Percentiles rank a stretch among this genome's conserved stretches.
These are phyloP conservation scores for Leccinum imitatum DNA, from an alignment of 768 basidiomycete species.

Conservation along the genomic window DNA sequence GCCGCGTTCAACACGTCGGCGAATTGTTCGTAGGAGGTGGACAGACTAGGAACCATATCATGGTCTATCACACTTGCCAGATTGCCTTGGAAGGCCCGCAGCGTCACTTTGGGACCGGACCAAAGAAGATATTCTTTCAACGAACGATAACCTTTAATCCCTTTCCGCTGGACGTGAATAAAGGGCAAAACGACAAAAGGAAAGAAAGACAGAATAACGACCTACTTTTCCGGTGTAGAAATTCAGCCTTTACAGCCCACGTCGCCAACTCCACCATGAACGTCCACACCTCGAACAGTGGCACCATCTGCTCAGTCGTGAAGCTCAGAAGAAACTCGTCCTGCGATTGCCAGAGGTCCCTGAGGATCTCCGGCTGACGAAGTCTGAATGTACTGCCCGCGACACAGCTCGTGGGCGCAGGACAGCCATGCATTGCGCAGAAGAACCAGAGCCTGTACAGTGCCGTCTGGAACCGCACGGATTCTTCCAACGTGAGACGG, in stretches of 20 bases:
- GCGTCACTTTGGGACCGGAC: not conserved
- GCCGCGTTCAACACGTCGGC: not conserved
- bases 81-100: not conserved
- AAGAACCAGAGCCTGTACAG: constrained; percentile 31
- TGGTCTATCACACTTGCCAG: not conserved
- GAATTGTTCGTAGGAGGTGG: not conserved
- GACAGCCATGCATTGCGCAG: constrained; percentile 15
- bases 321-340: not conserved
- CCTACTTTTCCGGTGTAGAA: not conserved
- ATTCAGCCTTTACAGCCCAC: not conserved
- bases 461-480: constrained; percentile 30
- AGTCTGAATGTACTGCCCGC: constrained; percentile 13
- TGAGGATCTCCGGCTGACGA: not conserved
- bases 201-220: not conserved
- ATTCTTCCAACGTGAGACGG: constrained; percentile 32
- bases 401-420: constrained; percentile 11
- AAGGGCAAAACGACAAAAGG: not conserved
- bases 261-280: not conserved
- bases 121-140: not conserved
- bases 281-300: not conserved
- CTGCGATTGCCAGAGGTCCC: not conserved
- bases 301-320: not conserved
- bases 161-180: not conserved
- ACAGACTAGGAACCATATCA: not conserved
- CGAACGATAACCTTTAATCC: not conserved